Percentiles rank a stretch among this genome's conserved stretches.
These are phyloP conservation scores for Phytophthora uliginosa DNA, from an alignment of 352 stramenopile genomes.

Conservation along the genomic window DNA sequence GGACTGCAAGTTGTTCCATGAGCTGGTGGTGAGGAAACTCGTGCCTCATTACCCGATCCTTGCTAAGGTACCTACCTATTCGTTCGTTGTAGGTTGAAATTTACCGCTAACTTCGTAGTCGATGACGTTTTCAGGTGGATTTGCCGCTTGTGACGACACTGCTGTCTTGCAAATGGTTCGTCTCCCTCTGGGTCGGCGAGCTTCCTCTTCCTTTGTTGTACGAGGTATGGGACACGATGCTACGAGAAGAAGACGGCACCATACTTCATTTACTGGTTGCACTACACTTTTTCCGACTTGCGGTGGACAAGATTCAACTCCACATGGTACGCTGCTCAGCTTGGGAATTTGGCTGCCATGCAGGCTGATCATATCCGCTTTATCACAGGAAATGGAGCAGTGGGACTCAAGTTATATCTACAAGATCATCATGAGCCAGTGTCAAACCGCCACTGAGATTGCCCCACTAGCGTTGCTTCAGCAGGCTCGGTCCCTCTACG, in stretches of 20 bases:
- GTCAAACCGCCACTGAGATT: conserved; percentile 39
- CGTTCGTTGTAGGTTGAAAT: background rate
- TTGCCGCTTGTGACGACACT: conserved; percentile 68
- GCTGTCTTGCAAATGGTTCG: conserved; percentile 84
- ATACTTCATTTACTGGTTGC: conserved; percentile 74
- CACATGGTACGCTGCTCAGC: conserved; percentile 42
- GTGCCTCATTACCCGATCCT: conserved; percentile 60
- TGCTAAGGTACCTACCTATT: conserved; percentile 39
- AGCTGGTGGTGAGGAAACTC: conserved; percentile 63
- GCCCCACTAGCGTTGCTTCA: conserved; percentile 43
- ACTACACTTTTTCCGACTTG: conserved; percentile 64
- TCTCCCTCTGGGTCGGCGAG: conserved; percentile 77
- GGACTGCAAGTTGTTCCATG: conserved; percentile 70
- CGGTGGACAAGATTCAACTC: conserved; percentile 47
- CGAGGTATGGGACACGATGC: conserved; percentile 73
- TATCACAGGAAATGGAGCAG: conserved; percentile 51
- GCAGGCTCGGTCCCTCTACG: conserved; percentile 56
- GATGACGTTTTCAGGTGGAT: conserved; percentile 47
- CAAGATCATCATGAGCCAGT: conserved; percentile 66
- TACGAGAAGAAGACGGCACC: conserved; percentile 54
- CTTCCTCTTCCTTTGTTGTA: conserved; percentile 55
- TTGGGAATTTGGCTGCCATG: conserved; percentile 1
- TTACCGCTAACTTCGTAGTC: background rate
- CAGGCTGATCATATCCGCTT: background rate
- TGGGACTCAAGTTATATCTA: conserved; percentile 82